These are phyloP conservation scores for Fonsecaea pugnacius DNA, from an alignment of 2,329 filamentous ascomycete species.

Conservation along the genomic window DNA sequence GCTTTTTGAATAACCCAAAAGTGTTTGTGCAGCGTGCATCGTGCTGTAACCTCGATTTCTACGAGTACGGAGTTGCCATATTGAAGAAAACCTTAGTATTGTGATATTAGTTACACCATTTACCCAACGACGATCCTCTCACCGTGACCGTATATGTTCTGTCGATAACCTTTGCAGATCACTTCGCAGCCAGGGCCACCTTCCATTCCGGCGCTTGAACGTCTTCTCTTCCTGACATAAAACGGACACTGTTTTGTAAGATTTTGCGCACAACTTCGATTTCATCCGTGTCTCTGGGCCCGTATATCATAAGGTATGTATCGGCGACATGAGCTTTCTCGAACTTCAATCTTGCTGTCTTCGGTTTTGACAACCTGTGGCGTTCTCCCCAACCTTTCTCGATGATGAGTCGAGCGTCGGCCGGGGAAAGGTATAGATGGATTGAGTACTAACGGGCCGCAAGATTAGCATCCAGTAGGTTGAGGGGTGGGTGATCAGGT, in stretches of 20 bases:
- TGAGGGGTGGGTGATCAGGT: too few species aligned
- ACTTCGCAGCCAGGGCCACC: background rate
- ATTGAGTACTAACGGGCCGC: slow-evolving; percentile 58
- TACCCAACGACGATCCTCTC: background rate
- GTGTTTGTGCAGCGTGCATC: background rate
- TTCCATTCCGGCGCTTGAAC: slow-evolving; percentile 14
- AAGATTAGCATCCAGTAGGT: background rate
- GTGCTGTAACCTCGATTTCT: background rate
- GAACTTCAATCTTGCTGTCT: slow-evolving; percentile 66
- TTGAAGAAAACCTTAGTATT: background rate
- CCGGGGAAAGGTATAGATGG: slow-evolving; percentile 79
- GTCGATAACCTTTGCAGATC: background rate
- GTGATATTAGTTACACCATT: background rate
- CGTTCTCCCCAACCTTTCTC: slow-evolving; percentile 77
- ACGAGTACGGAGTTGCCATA: background rate
- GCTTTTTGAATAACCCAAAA: background rate
- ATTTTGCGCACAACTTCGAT: slow-evolving; percentile 60
- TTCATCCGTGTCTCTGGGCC: slow-evolving; percentile 71
- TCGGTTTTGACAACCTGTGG: slow-evolving; percentile 58
- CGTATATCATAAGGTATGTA: slow-evolving; percentile 71
- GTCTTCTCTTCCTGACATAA: slow-evolving; percentile 12
- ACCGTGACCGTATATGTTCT: background rate
- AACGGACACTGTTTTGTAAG: slow-evolving; percentile 18
- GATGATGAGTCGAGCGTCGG: slow-evolving; percentile 74
- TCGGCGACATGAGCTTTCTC: slow-evolving; percentile 9